These are phyloP conservation scores for Aspergillus sp. DNA, from an alignment of 2,329 filamentous ascomycete genomes.

Conservation along the genomic window DNA sequence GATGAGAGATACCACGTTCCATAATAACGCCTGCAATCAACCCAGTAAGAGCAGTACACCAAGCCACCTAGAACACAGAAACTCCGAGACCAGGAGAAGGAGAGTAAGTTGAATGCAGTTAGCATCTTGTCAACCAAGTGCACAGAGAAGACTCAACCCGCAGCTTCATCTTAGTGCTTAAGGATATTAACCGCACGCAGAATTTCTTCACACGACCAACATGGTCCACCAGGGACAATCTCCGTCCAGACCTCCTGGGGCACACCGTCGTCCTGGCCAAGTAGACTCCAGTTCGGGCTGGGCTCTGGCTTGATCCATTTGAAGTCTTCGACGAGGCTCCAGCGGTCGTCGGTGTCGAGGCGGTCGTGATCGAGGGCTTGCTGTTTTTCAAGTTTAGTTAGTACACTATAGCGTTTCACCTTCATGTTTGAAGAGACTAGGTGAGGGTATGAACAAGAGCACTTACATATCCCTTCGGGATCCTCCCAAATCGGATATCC, in stretches of 20 bases:
- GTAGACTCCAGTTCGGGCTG: slow-evolving; percentile 83
- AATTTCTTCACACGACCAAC: slow-evolving; percentile 67
- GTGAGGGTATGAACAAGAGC: background rate
- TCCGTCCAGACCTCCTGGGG: slow-evolving; percentile 69
- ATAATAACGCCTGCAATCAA: background rate
- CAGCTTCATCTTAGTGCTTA: slow-evolving; percentile 5
- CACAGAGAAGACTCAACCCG: background rate
- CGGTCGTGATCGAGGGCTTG: slow-evolving; percentile 39
- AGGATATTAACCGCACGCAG: slow-evolving; percentile 49
- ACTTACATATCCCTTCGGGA: slow-evolving; percentile 73
- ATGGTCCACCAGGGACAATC: slow-evolving; percentile 67
- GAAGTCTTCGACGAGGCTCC: slow-evolving; percentile 94
- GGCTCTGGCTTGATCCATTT: slow-evolving; percentile 89
- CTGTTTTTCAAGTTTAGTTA: background rate
- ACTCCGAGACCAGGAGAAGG: background rate
- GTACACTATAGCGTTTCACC: too few relatives aligned
- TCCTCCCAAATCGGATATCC: slow-evolving; percentile 75
- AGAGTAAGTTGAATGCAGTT: background rate
- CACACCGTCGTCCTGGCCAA: slow-evolving; percentile 66
- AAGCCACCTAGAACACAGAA: background rate
- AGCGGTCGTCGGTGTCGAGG: slow-evolving; percentile 64
- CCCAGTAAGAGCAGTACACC: background rate
- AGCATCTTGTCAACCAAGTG: background rate
- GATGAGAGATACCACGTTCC: background rate
- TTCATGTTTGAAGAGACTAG: slow-evolving; percentile 3